Conservation (phyloP, 2,329 filamentous ascomycete genomes). For the Graphiopsis chlorocephala region DNA sequence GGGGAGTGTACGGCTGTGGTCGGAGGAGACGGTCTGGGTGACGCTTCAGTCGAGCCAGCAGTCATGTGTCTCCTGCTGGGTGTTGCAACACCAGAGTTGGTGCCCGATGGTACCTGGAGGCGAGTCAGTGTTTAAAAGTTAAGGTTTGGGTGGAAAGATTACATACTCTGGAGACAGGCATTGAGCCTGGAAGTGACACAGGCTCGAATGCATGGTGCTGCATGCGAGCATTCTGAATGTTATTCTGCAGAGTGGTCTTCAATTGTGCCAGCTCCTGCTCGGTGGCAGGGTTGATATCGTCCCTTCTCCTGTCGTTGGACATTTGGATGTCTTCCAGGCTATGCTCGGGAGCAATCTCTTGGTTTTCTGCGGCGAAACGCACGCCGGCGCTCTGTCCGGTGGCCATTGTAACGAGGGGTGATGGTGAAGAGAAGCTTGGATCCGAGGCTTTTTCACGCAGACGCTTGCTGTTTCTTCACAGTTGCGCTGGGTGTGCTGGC, state of each 20-base stretch:
- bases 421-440: background rate
- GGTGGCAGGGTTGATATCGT: conserved; percentile 41
- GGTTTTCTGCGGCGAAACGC: conserved; percentile 67
- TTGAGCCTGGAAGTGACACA: conserved; percentile 81
- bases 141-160: conserved; percentile 26
- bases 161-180: conserved; percentile 77
- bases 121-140: conserved; percentile 22
- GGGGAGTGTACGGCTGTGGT: conserved; percentile 57
- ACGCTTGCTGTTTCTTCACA: background rate
- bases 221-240: conserved; percentile 78
- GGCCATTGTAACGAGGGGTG: conserved; percentile 14
- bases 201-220: conserved; percentile 88
- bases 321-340: conserved; percentile 29
- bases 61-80: conserved; percentile 40
- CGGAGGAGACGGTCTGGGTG: conserved; percentile 65
- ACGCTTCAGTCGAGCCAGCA: conserved; percentile 53
- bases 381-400: conserved; percentile 48
- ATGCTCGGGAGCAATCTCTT: conserved; percentile 62
- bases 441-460: background rate
- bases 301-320: conserved; percentile 26
- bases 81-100: conserved; percentile 47
- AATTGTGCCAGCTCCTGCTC: conserved; percentile 63
- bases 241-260: conserved; percentile 68
- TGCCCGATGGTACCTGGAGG: conserved; percentile 48
- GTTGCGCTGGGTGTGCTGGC: background rate